Percentiles rank a stretch among this genome's conserved stretches.
These are phyloP conservation scores for Nicotiana attenuata DNA, from an alignment of 257 asterid genomes.

Conservation along the genomic window DNA sequence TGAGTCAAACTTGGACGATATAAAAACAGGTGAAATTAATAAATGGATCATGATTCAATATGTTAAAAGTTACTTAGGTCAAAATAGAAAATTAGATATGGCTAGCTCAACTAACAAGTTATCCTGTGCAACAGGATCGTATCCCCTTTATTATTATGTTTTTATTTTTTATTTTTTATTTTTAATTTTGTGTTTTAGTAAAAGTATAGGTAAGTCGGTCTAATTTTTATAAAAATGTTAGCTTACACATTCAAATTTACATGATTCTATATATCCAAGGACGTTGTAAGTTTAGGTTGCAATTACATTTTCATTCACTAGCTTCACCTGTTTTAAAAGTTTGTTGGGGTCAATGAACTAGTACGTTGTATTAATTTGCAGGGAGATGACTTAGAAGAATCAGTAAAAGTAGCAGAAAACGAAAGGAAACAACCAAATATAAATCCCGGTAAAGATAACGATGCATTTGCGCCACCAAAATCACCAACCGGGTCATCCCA, in stretches of 20 bases:
- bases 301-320: background rate
- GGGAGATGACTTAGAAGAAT: constrained; percentile 39
- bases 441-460: constrained; percentile 17
- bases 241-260: background rate
- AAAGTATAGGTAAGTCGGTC: too few relatives aligned
- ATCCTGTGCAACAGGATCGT: too few relatives aligned
- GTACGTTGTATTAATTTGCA: background rate
- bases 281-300: background rate
- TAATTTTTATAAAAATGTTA: too few relatives aligned
- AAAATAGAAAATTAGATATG: background rate
- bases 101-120: background rate
- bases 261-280: background rate
- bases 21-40: background rate
- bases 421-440: constrained; percentile 16
- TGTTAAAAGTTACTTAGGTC: background rate
- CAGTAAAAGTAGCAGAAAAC: constrained; percentile 24
- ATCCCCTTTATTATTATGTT: too few relatives aligned
- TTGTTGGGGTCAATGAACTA: background rate
- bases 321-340: background rate
- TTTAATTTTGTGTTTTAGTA: too few relatives aligned
- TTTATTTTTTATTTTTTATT: too few relatives aligned
- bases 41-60: background rate
- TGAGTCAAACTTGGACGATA: too few relatives aligned
- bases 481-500: constrained; percentile 34
- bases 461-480: constrained; percentile 34